Base-by-base conservation (phyloP, 257 asterid species). In the Solanum tacnaense region DNA sequence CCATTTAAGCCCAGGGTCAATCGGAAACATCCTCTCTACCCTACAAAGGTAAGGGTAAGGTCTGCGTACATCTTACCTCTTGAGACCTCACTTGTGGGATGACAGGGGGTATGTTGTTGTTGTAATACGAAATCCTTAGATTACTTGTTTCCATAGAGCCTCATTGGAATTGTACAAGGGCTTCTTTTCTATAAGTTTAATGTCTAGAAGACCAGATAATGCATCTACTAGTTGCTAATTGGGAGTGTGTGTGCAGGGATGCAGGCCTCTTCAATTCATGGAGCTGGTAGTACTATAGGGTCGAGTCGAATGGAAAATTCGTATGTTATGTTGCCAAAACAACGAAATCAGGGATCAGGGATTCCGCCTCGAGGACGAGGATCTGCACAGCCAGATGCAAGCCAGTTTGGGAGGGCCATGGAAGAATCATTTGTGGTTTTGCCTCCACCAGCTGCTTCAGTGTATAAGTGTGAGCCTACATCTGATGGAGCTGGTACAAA, bases 401-500 rank as follows among this genome's bases (percentile, higher is more conserved):
- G 92, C 89, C 95, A 92, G 82, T 92, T 97, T 70, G 98, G 97
- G 65, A 97, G 92, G 93, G 94, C 98, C 75, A 94, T 97, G 91
- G 99, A 97, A 73, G 99, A 96, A 88, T 97, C 99, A 13, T 97
- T 97, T 74, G 99, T 97, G 86, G 98, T 97, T 29, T 89, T 97
- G 91, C 99, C 99, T 89, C 99, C 99, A 35, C 99, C 99, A 31
- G 99, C 98, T 62, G 99, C 99, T 89, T 97, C 99, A 3, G 99
- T 97, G 83, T 97, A 97, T 88, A 93, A 94, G 38, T 92, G 91
- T 71, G 99, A 96, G 81, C 91, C 94, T 90, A 94, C 92, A 87
- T 90, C 93, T 82, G 97, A 93, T 92, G 98, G 95, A 87, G 90
- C 91, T 41, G 98, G 93, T 70, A 70, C 92, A 89, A 94, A 88